Evolutionary conservation across 2,329 filamentous ascomycete genomes (phyloP).

Genomic region (Cercospora sp.): DNA sequence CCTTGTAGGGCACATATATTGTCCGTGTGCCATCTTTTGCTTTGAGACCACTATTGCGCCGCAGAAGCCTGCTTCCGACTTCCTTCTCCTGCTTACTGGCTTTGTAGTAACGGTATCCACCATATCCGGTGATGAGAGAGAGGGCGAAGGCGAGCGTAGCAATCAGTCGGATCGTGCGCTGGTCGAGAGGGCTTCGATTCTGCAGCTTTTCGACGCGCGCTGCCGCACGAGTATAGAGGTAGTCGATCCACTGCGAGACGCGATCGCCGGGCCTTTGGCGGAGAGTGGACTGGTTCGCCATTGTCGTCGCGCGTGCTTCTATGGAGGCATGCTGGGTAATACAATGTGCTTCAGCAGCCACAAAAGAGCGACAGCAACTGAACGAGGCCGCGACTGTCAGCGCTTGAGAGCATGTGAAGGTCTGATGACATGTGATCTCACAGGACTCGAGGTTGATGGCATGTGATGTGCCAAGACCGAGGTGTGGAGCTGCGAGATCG

Average conservation of each 20-base stretch:
- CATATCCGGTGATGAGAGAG: conserved; percentile 79
- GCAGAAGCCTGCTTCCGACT: conserved; percentile 75
- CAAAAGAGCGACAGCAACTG: neutral
- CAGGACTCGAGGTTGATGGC: neutral
- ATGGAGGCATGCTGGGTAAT: conserved; percentile 3
- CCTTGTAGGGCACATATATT: conserved; percentile 91
- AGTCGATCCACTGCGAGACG: conserved; percentile 37
- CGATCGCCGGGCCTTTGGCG: conserved; percentile 41
- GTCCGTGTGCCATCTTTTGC: conserved; percentile 94
- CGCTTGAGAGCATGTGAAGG: neutral
- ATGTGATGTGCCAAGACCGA: conserved; percentile 12
- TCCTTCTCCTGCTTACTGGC: conserved; percentile 74
- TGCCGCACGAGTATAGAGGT: conserved; percentile 47
- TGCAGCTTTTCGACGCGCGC: conserved; percentile 52
- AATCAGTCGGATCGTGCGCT: conserved; percentile 70
- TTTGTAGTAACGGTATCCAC: conserved; percentile 75
- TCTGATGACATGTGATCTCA: conserved; percentile 5
- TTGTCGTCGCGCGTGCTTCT: conserved; percentile 42
- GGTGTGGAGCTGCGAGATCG: conserved; percentile 5
- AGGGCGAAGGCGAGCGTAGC: conserved; percentile 73
- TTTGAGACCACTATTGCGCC: conserved; percentile 87
- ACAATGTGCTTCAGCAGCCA: neutral
- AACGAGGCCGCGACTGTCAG: neutral
- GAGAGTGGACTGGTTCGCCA: conserved; percentile 88
- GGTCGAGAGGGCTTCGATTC: conserved; percentile 57